Conservation (phyloP, 1,139 yeast species). For the Taphrina pruni region DNA sequence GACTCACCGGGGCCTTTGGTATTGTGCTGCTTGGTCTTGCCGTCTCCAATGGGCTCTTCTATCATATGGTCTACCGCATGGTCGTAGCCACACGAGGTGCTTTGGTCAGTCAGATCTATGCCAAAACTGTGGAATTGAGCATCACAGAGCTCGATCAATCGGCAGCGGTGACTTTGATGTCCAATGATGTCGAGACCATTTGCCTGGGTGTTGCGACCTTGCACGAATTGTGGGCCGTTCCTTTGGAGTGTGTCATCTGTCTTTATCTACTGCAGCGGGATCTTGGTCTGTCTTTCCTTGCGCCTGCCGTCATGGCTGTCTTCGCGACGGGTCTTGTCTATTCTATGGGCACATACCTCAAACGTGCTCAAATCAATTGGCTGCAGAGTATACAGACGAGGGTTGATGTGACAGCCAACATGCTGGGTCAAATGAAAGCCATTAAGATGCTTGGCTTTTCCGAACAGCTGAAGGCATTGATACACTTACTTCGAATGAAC, state of each 20-base stretch:
- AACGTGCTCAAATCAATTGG: constrained; percentile 4
- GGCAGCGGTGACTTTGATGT: constrained; percentile 71
- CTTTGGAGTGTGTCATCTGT: constrained; percentile 67
- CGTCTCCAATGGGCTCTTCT: neutral
- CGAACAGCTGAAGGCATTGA: constrained; percentile 59
- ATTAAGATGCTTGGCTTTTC: constrained; percentile 84
- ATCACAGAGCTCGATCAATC: constrained; percentile 67
- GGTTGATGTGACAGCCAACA: constrained; percentile 66
- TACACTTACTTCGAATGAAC: constrained; percentile 57
- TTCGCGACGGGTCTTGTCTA: neutral
- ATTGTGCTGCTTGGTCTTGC: constrained; percentile 12
- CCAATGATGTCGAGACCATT: constrained; percentile 80
- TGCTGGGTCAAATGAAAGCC: constrained; percentile 67
- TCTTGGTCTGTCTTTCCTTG: constrained; percentile 74
- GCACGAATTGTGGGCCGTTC: constrained; percentile 67
- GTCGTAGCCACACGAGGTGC: constrained; percentile 57
- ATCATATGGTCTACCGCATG: constrained; percentile 12
- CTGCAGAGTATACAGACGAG: constrained; percentile 59
- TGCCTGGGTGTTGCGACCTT: constrained; percentile 72
- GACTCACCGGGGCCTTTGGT: constrained; percentile 4
- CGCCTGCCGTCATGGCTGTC: constrained; percentile 60
- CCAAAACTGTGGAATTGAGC: constrained; percentile 69
- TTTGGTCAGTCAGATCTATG: constrained; percentile 67
- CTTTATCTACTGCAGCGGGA: constrained; percentile 70
- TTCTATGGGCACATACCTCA: neutral